phyloP scores from a whole-genome alignment of 202 grass and related monocot species.

The Elaeis oleifera region DNA sequence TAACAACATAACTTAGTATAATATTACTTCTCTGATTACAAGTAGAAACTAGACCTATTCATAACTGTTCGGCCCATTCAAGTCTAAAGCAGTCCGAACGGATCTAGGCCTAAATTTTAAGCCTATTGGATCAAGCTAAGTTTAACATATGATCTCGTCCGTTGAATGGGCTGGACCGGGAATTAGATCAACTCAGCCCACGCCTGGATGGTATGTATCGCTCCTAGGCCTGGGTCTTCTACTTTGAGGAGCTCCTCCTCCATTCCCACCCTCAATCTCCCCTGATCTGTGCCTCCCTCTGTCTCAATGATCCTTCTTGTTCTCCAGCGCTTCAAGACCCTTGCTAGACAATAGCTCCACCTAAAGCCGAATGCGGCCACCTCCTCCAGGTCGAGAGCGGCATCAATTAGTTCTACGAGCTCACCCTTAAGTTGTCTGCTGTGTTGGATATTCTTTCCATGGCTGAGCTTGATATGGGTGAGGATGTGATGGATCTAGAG shows the following conservation, averaged over 20 bases:
- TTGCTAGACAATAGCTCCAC: slow-evolving; percentile 42
- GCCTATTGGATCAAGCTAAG: too few relatives aligned
- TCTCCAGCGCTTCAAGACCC: slow-evolving; percentile 65
- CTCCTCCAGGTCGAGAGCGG: slow-evolving; percentile 53
- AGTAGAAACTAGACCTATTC: too few relatives aligned
- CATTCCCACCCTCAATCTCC: slow-evolving; percentile 15
- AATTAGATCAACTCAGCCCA: too few relatives aligned
- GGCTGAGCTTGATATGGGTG: slow-evolving; percentile 48
- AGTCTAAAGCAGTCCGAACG: too few relatives aligned
- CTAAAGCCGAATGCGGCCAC: slow-evolving; percentile 48
- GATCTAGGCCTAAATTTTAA: too few relatives aligned
- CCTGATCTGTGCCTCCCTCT: slow-evolving; percentile 52
- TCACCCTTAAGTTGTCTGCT: slow-evolving; percentile 56
- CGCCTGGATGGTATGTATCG: too few relatives aligned
- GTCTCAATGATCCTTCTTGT: slow-evolving; percentile 70
- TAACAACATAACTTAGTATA: too few relatives aligned
- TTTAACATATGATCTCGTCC: too few relatives aligned
- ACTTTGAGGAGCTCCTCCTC: slow-evolving; percentile 41
- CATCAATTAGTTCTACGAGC: slow-evolving; percentile 47
- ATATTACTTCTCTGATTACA: too few relatives aligned
- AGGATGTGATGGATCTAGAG: slow-evolving; percentile 56
- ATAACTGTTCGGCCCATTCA: too few relatives aligned
- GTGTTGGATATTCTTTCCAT: slow-evolving; percentile 65
- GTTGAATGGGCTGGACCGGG: too few relatives aligned
- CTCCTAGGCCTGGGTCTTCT: too few relatives aligned